These are phyloP conservation scores for Aureobasidium zeae DNA, from an alignment of 2,329 filamentous ascomycete genomes.

Conservation along the genomic window DNA sequence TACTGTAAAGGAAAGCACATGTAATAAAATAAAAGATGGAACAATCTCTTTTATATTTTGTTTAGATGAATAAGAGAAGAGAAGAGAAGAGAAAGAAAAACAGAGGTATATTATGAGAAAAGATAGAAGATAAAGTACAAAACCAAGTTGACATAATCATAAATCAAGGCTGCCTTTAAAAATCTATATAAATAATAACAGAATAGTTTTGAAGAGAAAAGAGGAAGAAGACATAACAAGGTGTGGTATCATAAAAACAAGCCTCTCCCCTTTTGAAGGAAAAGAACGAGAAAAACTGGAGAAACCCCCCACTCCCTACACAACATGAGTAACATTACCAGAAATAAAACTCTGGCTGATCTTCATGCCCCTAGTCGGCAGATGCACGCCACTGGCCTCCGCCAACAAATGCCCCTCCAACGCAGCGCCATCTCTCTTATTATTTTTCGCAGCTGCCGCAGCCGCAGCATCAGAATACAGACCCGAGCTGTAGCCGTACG, in stretches of 20 bases:
- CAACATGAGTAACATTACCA: background rate
- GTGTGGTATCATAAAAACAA: background rate
- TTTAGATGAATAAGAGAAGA: background rate
- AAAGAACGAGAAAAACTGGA: background rate
- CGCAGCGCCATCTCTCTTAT: slow-evolving; percentile 6
- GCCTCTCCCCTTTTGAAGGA: background rate
- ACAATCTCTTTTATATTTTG: background rate
- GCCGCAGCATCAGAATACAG: slow-evolving; percentile 9
- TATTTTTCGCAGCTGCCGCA: background rate
- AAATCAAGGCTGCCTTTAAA: too few species aligned
- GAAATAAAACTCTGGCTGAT: background rate
- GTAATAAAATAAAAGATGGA: background rate
- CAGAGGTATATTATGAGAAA: background rate
- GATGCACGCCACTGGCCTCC: background rate
- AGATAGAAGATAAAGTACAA: background rate
- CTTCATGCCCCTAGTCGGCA: background rate
- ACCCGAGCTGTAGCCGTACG: slow-evolving; percentile 6
- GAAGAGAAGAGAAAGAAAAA: background rate
- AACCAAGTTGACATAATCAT: too few species aligned
- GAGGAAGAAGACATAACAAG: background rate
- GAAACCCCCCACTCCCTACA: background rate
- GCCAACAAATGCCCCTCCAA: background rate
- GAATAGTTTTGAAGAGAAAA: background rate
- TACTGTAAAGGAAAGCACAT: too few species aligned
- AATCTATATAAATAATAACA: background rate